Percentiles rank a stretch among this genome's conserved stretches.
phyloP scores from a whole-genome alignment of 1,284 basidiomycete species.

The Ustilago cynodontis region DNA sequence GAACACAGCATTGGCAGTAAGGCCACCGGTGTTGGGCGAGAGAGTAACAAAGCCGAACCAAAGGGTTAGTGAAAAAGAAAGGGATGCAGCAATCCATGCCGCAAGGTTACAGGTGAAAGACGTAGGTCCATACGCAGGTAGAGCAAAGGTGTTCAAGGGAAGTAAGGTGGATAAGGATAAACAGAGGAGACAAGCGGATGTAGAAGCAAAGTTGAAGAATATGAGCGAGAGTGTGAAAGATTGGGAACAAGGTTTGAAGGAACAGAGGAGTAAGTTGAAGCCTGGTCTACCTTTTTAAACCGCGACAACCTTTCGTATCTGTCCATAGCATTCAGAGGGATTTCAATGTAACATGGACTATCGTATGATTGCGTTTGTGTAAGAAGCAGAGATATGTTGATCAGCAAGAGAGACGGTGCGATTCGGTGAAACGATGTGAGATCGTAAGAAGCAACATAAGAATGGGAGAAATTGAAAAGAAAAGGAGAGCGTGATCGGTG shows the following conservation, averaged over 20 bases:
- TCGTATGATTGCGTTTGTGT: neutral
- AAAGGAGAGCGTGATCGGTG: conserved; percentile 28
- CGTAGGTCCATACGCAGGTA: conserved; percentile 55
- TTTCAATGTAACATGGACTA: too few species aligned
- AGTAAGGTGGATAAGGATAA: conserved; percentile 47
- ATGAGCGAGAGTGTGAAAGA: conserved; percentile 51
- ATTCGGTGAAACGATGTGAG: neutral
- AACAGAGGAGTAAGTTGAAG: conserved; percentile 45
- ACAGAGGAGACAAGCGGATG: conserved; percentile 16
- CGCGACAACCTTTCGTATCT: too few species aligned
- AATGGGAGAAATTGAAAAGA: neutral
- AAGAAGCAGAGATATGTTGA: too few species aligned
- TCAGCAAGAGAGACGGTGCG: too few species aligned
- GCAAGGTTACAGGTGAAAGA: conserved; percentile 27
- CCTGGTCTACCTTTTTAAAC: conserved; percentile 45
- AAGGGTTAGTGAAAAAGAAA: conserved; percentile 17
- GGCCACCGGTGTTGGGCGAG: conserved; percentile 9
- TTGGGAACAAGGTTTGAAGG: conserved; percentile 41
- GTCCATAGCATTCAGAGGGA: too few species aligned
- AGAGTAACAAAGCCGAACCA: conserved; percentile 19
- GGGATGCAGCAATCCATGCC: conserved; percentile 21
- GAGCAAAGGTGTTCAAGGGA: conserved; percentile 58
- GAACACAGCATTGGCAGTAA: neutral
- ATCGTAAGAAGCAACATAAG: too few species aligned
- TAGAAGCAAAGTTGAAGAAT: conserved; percentile 29